Conservation (phyloP, 2,329 filamentous ascomycete species). For the Phyllosticta citribraziliensis region DNA sequence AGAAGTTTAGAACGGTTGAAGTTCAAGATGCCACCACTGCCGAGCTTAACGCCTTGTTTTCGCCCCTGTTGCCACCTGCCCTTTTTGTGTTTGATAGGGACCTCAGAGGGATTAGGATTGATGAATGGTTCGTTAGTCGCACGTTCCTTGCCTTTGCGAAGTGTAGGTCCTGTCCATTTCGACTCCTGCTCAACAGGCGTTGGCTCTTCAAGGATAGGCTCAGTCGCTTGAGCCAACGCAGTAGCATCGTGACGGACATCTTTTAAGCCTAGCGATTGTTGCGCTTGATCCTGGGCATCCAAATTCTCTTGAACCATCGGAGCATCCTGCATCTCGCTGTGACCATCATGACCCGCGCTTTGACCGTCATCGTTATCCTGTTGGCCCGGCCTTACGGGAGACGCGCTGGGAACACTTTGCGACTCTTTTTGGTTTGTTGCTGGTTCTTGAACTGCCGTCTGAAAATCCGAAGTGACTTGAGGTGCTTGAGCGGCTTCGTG, state of each 20-base stretch:
- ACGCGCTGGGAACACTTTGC: too few relatives aligned
- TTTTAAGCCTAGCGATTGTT: not conserved
- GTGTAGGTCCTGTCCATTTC: not conserved
- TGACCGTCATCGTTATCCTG: not conserved
- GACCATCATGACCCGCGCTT: not conserved
- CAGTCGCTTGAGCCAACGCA: not conserved
- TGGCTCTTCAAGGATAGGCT: not conserved
- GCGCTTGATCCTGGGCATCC: not conserved
- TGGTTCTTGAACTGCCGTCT: not conserved
- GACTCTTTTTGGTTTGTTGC: too few relatives aligned
- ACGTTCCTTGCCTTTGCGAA: not conserved
- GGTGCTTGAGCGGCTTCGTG: not conserved
- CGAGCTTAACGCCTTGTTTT: slow-evolving; percentile 18
- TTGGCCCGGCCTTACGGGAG: too few relatives aligned
- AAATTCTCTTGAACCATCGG: not conserved
- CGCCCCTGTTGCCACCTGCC: slow-evolving; percentile 6
- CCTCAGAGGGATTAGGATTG: not conserved
- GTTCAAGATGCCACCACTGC: slow-evolving; percentile 35
- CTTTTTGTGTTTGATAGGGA: slow-evolving; percentile 1
- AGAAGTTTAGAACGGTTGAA: slow-evolving; percentile 40
- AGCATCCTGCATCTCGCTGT: not conserved
- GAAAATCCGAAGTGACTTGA: too few relatives aligned
- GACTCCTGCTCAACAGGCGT: not conserved
- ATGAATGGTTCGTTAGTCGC: not conserved
- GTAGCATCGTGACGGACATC: not conserved